These are phyloP conservation scores for Carallia pectinifolia DNA, from an alignment of 345 rosid genomes.

Conservation along the genomic window DNA sequence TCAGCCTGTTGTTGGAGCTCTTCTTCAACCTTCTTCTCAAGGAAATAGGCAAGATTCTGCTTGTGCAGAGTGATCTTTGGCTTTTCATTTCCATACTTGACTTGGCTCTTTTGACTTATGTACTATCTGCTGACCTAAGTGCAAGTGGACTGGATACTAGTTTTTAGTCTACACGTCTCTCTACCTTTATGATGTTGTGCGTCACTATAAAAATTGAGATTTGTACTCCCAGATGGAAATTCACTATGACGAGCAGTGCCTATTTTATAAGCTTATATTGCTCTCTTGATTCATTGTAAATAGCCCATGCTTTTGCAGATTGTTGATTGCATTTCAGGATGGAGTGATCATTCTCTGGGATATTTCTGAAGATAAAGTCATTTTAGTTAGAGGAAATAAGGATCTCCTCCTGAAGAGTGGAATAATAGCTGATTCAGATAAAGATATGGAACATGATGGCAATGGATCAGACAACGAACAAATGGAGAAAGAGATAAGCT, in stretches of 20 bases:
- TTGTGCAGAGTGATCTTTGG: not conserved
- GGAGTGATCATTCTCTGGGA: constrained; percentile 32
- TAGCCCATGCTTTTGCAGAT: constrained; percentile 11
- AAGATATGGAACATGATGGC: constrained; percentile 9
- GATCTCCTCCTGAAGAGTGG: constrained; percentile 24
- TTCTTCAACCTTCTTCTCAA: constrained; percentile 27
- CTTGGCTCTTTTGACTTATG: not conserved
- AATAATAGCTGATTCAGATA: constrained; percentile 14
- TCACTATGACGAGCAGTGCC: not conserved
- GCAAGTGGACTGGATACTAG: constrained; percentile 11
- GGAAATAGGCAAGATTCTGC: constrained; percentile 23
- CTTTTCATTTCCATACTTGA: constrained; percentile 9
- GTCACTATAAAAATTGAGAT: no score
- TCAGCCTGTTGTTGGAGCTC: constrained; percentile 29
- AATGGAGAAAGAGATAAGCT: constrained; percentile 27
- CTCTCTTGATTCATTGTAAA: constrained; percentile 5
- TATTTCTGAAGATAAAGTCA: constrained; percentile 24
- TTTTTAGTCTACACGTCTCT: constrained; percentile 6
- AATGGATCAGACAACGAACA: constrained; percentile 17
- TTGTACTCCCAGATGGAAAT: not conserved
- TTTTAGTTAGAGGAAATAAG: constrained; percentile 25
- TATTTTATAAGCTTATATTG: not conserved
- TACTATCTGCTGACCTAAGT: constrained; percentile 4
- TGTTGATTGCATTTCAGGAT: constrained; percentile 30
- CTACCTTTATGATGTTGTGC: not conserved